These are phyloP conservation scores for Bathelium albidoporum DNA, from an alignment of 495 filamentous ascomycete genomes.

Conservation along the genomic window DNA sequence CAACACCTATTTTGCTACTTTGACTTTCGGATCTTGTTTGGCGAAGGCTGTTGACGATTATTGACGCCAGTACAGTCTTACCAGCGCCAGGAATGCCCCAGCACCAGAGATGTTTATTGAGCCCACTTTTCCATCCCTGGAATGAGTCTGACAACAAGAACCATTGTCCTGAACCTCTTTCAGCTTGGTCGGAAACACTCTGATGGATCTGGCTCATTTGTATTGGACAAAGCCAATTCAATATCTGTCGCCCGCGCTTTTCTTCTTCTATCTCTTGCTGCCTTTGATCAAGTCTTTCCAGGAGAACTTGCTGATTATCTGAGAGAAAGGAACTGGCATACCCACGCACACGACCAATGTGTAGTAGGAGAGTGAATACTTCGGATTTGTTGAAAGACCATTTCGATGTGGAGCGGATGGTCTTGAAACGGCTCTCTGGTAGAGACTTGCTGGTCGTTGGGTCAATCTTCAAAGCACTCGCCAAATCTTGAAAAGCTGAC, in stretches of 20 bases:
- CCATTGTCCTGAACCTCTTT: slow-evolving; percentile 11
- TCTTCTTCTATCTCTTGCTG: not conserved
- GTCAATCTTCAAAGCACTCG: slow-evolving; percentile 4
- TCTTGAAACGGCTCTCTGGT: slow-evolving; percentile 7
- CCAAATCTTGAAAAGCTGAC: slow-evolving; percentile 11
- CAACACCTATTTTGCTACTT: not conserved
- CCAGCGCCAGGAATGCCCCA: slow-evolving; percentile 14
- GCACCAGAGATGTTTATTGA: slow-evolving; percentile 7
- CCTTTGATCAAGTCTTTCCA: not conserved
- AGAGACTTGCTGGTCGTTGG: not conserved
- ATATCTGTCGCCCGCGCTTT: not conserved
- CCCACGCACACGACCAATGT: slow-evolving; percentile 10
- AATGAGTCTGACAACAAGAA: slow-evolving; percentile 8
- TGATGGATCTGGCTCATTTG: slow-evolving; percentile 5
- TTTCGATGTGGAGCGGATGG: slow-evolving; percentile 1
- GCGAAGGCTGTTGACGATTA: slow-evolving; percentile 12
- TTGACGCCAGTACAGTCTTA: slow-evolving; percentile 13
- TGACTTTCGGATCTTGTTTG: not conserved
- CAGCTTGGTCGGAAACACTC: not conserved
- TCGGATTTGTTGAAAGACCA: slow-evolving; percentile 12
- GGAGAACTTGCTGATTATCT: not conserved
- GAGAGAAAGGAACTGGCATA: slow-evolving; percentile 6
- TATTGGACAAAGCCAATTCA: slow-evolving; percentile 12
- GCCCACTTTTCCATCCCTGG: slow-evolving; percentile 1
- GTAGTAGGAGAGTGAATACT: slow-evolving; percentile 7